Evolutionary conservation across 2,329 filamentous ascomycete genomes (phyloP).

Genomic region (Calonectria pseudoturangicola): DNA sequence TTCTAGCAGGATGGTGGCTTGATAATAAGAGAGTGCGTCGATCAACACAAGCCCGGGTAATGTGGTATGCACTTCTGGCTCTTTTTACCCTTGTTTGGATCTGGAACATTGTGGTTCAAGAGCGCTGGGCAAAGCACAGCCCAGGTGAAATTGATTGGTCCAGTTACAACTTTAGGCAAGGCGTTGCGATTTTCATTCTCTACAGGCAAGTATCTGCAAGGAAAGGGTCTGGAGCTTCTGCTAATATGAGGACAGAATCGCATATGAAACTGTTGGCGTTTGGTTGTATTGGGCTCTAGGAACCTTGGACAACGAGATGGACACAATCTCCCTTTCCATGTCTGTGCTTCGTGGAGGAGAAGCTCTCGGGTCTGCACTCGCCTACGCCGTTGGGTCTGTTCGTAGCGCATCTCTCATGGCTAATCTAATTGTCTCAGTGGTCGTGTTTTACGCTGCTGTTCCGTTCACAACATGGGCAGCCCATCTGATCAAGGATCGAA

Average conservation of each 20-base stretch:
- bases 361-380: conserved; percentile 7
- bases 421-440: conserved; percentile 7
- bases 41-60: neutral
- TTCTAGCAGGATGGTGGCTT: conserved; percentile 8
- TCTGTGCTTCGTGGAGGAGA: conserved; percentile 8
- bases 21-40: neutral
- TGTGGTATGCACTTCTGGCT: conserved; percentile 5
- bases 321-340: conserved; percentile 13
- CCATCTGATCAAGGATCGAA: neutral
- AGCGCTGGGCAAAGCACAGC: conserved; percentile 23
- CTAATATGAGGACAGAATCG: neutral
- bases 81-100: conserved; percentile 15
- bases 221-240: too few species aligned
- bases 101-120: conserved; percentile 27
- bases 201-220: neutral
- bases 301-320: conserved; percentile 12
- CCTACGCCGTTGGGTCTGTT: conserved; percentile 10
- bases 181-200: conserved; percentile 12
- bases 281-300: conserved; percentile 12
- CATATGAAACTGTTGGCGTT: conserved; percentile 9
- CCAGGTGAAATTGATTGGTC: conserved; percentile 22
- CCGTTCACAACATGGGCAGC: conserved; percentile 14
- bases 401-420: conserved; percentile 17
- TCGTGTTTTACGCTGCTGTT: conserved; percentile 14
- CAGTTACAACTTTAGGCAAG: conserved; percentile 18